A percentile compares a stretch with the other conserved stretches of the same genome.
phyloP scores from a whole-genome alignment of 768 basidiomycete species.

The Suillus sp. region DNA sequence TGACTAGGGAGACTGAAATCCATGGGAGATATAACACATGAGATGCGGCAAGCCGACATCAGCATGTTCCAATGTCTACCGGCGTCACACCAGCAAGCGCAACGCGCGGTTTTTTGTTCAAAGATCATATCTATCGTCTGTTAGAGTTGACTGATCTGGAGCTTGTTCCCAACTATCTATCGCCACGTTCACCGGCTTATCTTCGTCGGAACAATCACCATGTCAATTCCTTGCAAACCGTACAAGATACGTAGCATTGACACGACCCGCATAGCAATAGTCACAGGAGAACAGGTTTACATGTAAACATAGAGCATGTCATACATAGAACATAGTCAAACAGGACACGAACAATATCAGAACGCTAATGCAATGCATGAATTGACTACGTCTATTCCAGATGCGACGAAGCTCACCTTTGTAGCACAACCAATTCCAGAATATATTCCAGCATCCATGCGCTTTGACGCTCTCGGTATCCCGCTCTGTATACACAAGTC shows the following conservation, averaged over 20 bases:
- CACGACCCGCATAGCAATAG: neutral
- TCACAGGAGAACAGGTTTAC: neutral
- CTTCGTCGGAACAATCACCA: no score
- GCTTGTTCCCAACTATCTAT: neutral
- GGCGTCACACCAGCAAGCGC: neutral
- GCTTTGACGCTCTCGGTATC: neutral
- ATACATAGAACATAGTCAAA: neutral
- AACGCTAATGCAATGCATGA: neutral
- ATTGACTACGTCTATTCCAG: neutral
- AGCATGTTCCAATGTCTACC: neutral
- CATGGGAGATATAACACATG: no score
- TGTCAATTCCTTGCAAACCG: neutral
- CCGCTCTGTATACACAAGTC: neutral
- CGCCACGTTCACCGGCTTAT: neutral
- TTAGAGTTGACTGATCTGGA: neutral
- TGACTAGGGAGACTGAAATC: no score
- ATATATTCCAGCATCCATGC: slow-evolving; percentile 2
- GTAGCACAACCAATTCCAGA: slow-evolving; percentile 3
- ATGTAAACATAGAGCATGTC: neutral
- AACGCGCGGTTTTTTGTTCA: neutral
- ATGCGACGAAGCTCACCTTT: neutral
- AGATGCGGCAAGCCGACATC: neutral
- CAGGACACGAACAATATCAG: neutral
- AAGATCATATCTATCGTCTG: neutral
- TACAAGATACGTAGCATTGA: neutral